These are phyloP conservation scores for Crithidia sp. DNA, from an alignment of 208 protist genomes.

Conservation along the genomic window DNA sequence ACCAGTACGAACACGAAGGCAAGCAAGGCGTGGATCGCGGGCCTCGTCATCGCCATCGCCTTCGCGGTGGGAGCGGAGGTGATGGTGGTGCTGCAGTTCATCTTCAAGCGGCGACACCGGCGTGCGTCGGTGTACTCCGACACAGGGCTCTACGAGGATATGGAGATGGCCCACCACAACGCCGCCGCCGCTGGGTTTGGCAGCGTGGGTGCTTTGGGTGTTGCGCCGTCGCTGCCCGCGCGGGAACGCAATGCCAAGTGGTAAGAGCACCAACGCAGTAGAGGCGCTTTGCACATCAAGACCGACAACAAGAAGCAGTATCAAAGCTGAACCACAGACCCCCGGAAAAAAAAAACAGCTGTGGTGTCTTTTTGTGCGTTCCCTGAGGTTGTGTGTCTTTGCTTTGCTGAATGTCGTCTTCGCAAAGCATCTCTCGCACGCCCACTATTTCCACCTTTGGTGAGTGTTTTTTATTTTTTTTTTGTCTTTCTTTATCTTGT, in stretches of 20 bases:
- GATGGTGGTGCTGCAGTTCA: slow-evolving; percentile 14
- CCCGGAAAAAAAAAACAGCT: no score
- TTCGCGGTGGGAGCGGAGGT: not conserved
- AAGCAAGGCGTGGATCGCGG: slow-evolving; percentile 20
- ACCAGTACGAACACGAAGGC: not conserved
- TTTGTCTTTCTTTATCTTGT: not conserved
- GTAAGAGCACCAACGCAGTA: not conserved
- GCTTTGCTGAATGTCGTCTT: no score
- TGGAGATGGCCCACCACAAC: slow-evolving; percentile 6
- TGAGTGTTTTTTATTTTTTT: not conserved
- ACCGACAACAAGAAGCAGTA: not conserved
- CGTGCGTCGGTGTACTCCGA: slow-evolving; percentile 6
- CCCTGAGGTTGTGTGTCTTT: no score
- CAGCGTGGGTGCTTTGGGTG: not conserved
- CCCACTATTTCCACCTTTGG: not conserved
- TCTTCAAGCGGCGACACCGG: slow-evolving; percentile 14
- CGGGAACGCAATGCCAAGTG: not conserved
- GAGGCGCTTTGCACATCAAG: not conserved
- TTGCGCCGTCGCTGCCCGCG: slow-evolving; percentile 10
- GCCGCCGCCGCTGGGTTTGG: not conserved
- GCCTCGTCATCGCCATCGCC: slow-evolving; percentile 15
- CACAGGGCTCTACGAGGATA: slow-evolving; percentile 8
- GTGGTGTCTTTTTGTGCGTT: no score
- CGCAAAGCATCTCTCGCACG: no score
- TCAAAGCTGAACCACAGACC: not conserved